A percentile compares a stretch with the other conserved stretches of the same genome.
phyloP scores from a whole-genome alignment of 257 asterid species.

The Ophiorrhiza pumila region DNA sequence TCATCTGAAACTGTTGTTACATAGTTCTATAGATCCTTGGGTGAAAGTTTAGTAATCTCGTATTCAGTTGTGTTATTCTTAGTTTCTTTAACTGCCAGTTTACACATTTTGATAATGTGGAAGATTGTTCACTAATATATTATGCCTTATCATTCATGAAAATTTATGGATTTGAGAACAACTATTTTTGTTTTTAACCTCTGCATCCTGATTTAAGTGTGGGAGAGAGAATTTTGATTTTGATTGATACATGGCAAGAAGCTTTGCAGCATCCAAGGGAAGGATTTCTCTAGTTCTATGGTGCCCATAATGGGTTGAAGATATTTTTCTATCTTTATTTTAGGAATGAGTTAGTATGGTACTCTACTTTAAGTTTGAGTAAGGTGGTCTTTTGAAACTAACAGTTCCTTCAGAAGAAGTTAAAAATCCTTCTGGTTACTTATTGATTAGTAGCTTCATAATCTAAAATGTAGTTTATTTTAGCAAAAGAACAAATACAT shows the following conservation, averaged over 20 bases:
- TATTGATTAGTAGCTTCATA: too few species aligned
- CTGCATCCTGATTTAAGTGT: slow-evolving; percentile 90
- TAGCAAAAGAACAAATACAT: too few species aligned
- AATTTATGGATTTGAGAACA: too few species aligned
- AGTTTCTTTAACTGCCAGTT: neutral
- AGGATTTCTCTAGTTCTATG: slow-evolving; percentile 77
- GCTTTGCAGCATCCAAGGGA: slow-evolving; percentile 84
- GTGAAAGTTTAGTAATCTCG: neutral
- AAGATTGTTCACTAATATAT: neutral
- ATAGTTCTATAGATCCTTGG: neutral
- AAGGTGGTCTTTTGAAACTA: too few species aligned
- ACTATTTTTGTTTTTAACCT: slow-evolving; percentile 18
- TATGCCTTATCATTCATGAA: neutral
- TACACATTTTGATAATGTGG: neutral
- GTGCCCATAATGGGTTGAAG: slow-evolving; percentile 91
- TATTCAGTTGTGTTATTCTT: neutral
- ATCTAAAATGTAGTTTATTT: too few species aligned
- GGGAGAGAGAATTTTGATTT: slow-evolving; percentile 83
- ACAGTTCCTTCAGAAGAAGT: too few species aligned
- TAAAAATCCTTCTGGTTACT: too few species aligned
- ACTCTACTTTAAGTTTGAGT: neutral
- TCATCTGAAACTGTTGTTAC: neutral
- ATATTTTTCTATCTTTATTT: slow-evolving; percentile 23
- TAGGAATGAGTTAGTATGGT: neutral
- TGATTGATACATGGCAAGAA: slow-evolving; percentile 96